Evolutionary conservation across 2,329 filamentous ascomycete genomes (phyloP).

Genomic region (Pestalotiopsis sp.): DNA sequence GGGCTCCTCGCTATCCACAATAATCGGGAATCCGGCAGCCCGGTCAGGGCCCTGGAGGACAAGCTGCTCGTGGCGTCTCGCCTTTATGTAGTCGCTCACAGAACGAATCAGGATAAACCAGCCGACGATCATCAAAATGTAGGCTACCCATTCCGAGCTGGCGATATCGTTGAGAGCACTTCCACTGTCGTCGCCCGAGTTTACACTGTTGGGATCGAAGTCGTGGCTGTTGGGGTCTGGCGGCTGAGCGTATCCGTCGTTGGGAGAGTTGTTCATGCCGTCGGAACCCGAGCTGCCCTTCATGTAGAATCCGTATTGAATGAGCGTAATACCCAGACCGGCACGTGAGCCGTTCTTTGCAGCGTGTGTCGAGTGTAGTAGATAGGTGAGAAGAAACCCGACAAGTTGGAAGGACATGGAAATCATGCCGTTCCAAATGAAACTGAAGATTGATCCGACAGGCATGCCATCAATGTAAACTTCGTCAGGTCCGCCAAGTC

Average conservation of each 20-base stretch:
- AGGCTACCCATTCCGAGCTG: slow-evolving; percentile 86
- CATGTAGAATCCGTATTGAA: slow-evolving; percentile 98
- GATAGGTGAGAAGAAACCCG: slow-evolving; percentile 96
- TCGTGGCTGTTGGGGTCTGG: slow-evolving; percentile 88
- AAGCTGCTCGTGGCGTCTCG: slow-evolving; percentile 87
- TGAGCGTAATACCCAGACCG: slow-evolving; percentile 89
- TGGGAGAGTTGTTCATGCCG: slow-evolving; percentile 44
- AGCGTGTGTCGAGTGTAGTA: slow-evolving; percentile 95
- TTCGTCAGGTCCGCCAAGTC: slow-evolving; percentile 86
- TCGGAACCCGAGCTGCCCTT: slow-evolving; percentile 58
- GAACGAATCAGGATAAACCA: slow-evolving; percentile 97
- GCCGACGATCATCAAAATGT: slow-evolving; percentile 92
- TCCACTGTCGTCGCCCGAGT: slow-evolving; percentile 35
- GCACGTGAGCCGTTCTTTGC: slow-evolving; percentile 97
- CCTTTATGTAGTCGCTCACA: slow-evolving; percentile 87
- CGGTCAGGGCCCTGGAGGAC: slow-evolving; percentile 92
- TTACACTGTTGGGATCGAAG: slow-evolving; percentile 75
- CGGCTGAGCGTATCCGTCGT: slow-evolving; percentile 68
- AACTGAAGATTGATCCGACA: slow-evolving; percentile 83
- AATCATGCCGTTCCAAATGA: slow-evolving; percentile 93
- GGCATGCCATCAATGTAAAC: slow-evolving; percentile 97
- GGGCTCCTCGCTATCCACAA: slow-evolving; percentile 80
- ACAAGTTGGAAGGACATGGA: slow-evolving; percentile 97
- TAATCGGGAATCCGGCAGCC: slow-evolving; percentile 80
- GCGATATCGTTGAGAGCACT: slow-evolving; percentile 60